Percentiles rank a stretch among this genome's conserved stretches.
Conservation (phyloP, 2,329 filamentous ascomycete species). For the Stachybotrys elegans region DNA sequence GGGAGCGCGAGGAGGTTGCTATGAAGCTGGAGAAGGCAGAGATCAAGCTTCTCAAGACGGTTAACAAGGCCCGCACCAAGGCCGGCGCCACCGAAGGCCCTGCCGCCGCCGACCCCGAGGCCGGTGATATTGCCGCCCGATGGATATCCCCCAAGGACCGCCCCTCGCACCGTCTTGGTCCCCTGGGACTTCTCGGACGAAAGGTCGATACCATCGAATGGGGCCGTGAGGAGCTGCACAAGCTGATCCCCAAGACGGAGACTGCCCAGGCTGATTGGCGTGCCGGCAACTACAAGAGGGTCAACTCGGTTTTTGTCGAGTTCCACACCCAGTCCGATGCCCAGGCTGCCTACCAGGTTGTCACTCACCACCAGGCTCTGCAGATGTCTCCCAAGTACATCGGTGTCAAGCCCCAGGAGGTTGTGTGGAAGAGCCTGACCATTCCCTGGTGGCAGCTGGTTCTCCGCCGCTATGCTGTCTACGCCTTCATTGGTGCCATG, state of each 20-base stretch:
- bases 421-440: slow-evolving; percentile 79
- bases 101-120: slow-evolving; percentile 51
- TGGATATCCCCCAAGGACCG: slow-evolving; percentile 65
- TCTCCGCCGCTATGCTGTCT: slow-evolving; percentile 59
- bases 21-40: slow-evolving; percentile 80
- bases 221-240: slow-evolving; percentile 54
- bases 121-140: slow-evolving; percentile 57
- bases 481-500: slow-evolving; percentile 62
- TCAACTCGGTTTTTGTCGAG: slow-evolving; percentile 85
- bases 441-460: slow-evolving; percentile 70
- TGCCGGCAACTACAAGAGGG: slow-evolving; percentile 56
- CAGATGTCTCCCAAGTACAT: slow-evolving; percentile 84
- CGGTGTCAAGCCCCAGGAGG: slow-evolving; percentile 71
- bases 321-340: slow-evolving; percentile 79
- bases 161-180: slow-evolving; percentile 62
- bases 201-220: slow-evolving; percentile 84
- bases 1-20: slow-evolving; percentile 68
- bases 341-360: slow-evolving; percentile 76
- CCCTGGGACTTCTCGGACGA: slow-evolving; percentile 57
- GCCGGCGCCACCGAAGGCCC: slow-evolving; percentile 24
- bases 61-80: slow-evolving; percentile 32
- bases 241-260: slow-evolving; percentile 61
- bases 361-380: slow-evolving; percentile 74
- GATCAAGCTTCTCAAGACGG: slow-evolving; percentile 69
- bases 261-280: slow-evolving; percentile 59